Base-by-base conservation (phyloP, 2,329 filamentous ascomycete species). In the Xylariomycetidae sp. region DNA sequence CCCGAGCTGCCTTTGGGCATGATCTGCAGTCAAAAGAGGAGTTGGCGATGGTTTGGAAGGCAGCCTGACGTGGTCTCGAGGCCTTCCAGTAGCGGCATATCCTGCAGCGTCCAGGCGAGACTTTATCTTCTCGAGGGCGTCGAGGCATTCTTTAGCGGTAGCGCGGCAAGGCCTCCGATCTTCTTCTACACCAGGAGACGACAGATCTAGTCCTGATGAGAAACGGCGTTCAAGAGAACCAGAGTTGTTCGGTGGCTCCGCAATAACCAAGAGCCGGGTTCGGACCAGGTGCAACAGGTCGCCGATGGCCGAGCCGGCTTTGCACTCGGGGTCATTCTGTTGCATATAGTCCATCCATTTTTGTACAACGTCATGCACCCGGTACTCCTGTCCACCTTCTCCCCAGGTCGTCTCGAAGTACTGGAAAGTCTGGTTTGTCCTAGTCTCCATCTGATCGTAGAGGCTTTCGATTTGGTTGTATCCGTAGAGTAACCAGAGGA, bases 401-500 rank as follows among this genome's bases (percentile, higher is more conserved):
- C 15, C 29, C 2, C 6, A 5, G n/a, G 28, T 36, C 33, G 39
- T 36, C 14, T 42, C 38, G 10, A 34, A 36, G 10, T 29, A 34
- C n/a, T 32, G 30, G 7, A 6, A 24, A 12, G 19, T 9, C 9
- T 31, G 27, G 8, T 22, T 8, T 8, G 14, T 23, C 2, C 27
- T 14, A 4, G 12, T 10, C 20, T 17, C 32, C 5, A 13, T 23
- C 20, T 30, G 34, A 2, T 14, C 10, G 19, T 42, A 35, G n/a
- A 43, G 38, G 14, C 19, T 3, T 6, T 31, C n/a, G 3, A 48
- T 13, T 9, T 18, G 29, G 4, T 40, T 7, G 10, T 16, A 13
- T 1, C 43, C 46, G 23, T 46, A 42, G 12, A 43, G 28, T 10
- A 47, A 25, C 50, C 52, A 55, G 5, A 52, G 39, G 24, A 49